Evolutionary conservation across 2,329 filamentous ascomycete species (phyloP).

Genomic region (Botryotinia narcissicola): DNA sequence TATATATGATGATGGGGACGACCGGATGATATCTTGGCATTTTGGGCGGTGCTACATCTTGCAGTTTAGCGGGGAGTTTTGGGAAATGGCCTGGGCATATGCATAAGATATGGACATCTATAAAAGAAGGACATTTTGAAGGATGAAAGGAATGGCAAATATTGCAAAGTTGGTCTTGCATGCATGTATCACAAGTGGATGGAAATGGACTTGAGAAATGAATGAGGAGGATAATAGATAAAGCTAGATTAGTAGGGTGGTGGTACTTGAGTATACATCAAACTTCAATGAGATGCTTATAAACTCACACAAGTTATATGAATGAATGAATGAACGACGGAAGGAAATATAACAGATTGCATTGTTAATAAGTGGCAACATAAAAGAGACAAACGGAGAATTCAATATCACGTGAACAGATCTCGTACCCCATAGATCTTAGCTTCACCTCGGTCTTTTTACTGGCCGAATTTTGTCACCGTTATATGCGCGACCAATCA

Average conservation of each 20-base stretch:
- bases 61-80: conserved; percentile 7
- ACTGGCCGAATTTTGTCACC: not conserved
- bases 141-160: not conserved
- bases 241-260: not conserved
- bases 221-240: not conserved
- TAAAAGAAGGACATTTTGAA: not conserved
- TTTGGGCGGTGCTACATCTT: not conserved
- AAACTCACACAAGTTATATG: not conserved
- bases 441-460: not conserved
- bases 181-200: not conserved
- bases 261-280: not conserved
- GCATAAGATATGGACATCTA: not conserved
- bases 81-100: not conserved
- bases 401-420: not conserved
- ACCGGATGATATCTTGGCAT: not conserved
- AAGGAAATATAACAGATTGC: not conserved
- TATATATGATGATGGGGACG: not conserved
- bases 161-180: not conserved
- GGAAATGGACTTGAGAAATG: not conserved
- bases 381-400: not conserved
- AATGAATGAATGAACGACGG: not conserved
- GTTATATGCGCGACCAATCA: not conserved
- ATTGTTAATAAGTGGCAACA: not conserved
- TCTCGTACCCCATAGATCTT: not conserved
- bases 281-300: not conserved